Evolutionary conservation across 805 yeast genomes (phyloP).

Genomic region (Nematodospora valgi): DNA sequence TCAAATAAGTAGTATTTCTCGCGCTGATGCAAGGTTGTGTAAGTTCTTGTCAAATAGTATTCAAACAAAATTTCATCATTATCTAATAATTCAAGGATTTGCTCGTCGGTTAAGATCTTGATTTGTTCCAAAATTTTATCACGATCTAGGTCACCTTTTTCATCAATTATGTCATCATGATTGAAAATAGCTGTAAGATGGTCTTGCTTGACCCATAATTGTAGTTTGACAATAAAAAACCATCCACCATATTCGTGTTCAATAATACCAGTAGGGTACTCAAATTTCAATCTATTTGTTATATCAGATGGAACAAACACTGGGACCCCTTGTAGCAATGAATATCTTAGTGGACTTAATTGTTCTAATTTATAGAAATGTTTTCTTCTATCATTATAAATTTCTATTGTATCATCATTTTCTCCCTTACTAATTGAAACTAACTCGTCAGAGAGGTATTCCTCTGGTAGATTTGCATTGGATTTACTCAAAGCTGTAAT

Average conservation of each 20-base stretch:
- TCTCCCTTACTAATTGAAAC: conserved; percentile 12
- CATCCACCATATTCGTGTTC: conserved; percentile 15
- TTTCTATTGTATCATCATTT: too few species aligned
- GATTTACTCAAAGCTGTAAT: conserved; percentile 39
- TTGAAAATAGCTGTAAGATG: background rate
- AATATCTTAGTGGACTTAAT: conserved; percentile 48
- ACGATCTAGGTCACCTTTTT: conserved; percentile 8
- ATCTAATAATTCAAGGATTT: conserved; percentile 16
- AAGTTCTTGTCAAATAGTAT: conserved; percentile 21
- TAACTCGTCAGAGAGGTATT: conserved; percentile 10
- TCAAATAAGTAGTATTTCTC: conserved; percentile 17
- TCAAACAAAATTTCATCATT: conserved; percentile 20
- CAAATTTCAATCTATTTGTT: conserved; percentile 21
- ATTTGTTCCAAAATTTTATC: conserved; percentile 18
- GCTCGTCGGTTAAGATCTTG: conserved; percentile 13
- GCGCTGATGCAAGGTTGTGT: conserved; percentile 19
- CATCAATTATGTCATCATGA: too few species aligned
- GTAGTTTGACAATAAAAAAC: conserved; percentile 20
- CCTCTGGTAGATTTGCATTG: conserved; percentile 14
- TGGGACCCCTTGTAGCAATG: conserved; percentile 53
- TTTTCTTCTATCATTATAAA: conserved; percentile 29
- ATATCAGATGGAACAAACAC: conserved; percentile 24
- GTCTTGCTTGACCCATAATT: conserved; percentile 17
- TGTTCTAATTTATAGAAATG: conserved; percentile 28
- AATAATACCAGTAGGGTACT: conserved; percentile 20